Evolutionary conservation across 176 grass and related monocot species (phyloP).

Genomic region (Rhynchospora pubera): DNA sequence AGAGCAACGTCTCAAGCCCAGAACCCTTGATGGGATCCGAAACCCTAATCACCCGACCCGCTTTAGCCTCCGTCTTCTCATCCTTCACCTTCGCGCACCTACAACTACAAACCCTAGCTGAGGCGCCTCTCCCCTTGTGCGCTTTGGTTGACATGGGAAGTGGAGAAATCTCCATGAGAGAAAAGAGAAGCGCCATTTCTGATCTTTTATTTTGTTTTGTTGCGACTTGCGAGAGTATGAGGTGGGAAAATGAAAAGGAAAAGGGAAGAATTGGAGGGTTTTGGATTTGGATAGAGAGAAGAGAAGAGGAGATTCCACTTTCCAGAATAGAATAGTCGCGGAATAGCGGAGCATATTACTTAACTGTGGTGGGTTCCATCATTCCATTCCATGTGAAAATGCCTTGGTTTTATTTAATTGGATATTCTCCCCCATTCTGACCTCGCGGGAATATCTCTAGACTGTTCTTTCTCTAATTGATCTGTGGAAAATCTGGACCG

Average conservation of each 20-base stretch:
- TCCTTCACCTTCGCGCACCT: conserved; percentile 36
- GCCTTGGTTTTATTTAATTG: no score
- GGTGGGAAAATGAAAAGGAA: conserved; percentile 18
- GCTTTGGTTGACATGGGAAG: conserved; percentile 7
- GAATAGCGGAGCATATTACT: neutral
- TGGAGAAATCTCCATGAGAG: conserved; percentile 50
- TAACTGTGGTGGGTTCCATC: no score
- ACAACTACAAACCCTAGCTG: neutral
- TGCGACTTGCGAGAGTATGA: neutral
- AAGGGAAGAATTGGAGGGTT: neutral
- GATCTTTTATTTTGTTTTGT: neutral
- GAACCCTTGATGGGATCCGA: conserved; percentile 56
- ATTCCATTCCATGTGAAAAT: no score
- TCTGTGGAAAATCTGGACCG: no score
- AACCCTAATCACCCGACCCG: conserved; percentile 49
- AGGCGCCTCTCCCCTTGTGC: neutral
- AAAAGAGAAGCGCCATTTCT: conserved; percentile 49
- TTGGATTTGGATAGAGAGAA: neutral
- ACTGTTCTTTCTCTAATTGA: no score
- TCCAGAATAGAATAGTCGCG: neutral
- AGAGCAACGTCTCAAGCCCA: conserved; percentile 27
- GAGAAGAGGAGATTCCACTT: no score
- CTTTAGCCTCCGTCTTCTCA: conserved; percentile 30
- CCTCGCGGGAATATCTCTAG: no score
- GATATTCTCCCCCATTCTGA: no score